Conservation (phyloP, 2,329 filamentous ascomycete genomes). For the Scedosporium boydii region DNA sequence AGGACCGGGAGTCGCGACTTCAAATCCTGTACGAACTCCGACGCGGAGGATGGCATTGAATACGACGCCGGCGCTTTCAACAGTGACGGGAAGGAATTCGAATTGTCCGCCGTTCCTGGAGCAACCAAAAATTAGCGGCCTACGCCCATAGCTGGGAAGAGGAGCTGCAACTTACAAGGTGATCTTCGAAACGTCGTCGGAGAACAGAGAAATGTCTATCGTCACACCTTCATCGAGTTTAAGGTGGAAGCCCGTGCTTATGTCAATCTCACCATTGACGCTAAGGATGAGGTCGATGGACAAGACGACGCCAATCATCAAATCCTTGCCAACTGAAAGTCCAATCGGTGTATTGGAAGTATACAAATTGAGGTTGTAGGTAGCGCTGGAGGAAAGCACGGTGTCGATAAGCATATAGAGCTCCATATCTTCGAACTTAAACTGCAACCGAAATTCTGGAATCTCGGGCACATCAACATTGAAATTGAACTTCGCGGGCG, state of each 20-base stretch:
- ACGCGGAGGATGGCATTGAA: slow-evolving; percentile 38
- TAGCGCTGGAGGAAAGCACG: slow-evolving; percentile 26
- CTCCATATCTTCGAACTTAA: slow-evolving; percentile 42
- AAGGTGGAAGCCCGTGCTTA: slow-evolving; percentile 46
- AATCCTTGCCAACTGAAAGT: slow-evolving; percentile 24
- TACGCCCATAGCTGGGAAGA: background rate
- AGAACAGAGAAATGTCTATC: slow-evolving; percentile 29
- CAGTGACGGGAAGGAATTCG: slow-evolving; percentile 45
- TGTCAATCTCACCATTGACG: slow-evolving; percentile 34
- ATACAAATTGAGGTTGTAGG: slow-evolving; percentile 39
- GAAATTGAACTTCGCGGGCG: slow-evolving; percentile 26
- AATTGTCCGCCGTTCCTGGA: slow-evolving; percentile 41
- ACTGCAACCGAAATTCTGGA: slow-evolving; percentile 29
- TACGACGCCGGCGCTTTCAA: slow-evolving; percentile 29
- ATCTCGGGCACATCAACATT: slow-evolving; percentile 31
- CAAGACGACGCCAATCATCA: slow-evolving; percentile 37
- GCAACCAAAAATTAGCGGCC: background rate
- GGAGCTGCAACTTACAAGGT: background rate
- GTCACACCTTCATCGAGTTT: slow-evolving; percentile 39
- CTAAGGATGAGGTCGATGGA: slow-evolving; percentile 42
- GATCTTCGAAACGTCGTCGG: background rate
- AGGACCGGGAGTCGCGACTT: slow-evolving; percentile 3
- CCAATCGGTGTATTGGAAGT: slow-evolving; percentile 34
- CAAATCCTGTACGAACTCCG: slow-evolving; percentile 13
- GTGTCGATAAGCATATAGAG: slow-evolving; percentile 40